A percentile compares a stretch with the other conserved stretches of the same genome.
These are phyloP conservation scores for Astrocystis sublimbata DNA, from an alignment of 495 filamentous ascomycete genomes.

Conservation along the genomic window DNA sequence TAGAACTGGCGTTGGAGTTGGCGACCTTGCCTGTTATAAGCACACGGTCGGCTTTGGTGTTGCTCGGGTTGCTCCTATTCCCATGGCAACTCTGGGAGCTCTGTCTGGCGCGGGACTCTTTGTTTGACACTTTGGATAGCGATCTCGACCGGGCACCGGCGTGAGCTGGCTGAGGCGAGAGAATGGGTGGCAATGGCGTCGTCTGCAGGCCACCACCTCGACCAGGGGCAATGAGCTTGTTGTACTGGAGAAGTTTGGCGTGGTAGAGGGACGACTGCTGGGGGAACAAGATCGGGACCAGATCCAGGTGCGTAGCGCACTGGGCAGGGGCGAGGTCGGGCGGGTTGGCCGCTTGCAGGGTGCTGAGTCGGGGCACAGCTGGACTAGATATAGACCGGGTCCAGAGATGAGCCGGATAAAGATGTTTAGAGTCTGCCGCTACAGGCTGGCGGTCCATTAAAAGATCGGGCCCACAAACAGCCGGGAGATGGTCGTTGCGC, in stretches of 20 bases:
- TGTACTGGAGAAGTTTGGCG: constrained; percentile 56
- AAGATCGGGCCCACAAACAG: constrained; percentile 37
- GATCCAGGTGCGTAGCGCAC: constrained; percentile 44
- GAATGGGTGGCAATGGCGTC: constrained; percentile 46
- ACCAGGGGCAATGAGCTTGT: constrained; percentile 53
- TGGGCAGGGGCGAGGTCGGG: constrained; percentile 23
- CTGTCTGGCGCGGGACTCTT: constrained; percentile 45
- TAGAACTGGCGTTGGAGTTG: too few relatives aligned
- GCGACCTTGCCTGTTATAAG: constrained; percentile 55
- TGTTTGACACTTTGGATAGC: constrained; percentile 54
- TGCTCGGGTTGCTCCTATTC: constrained; percentile 53
- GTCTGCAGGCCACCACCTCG: constrained; percentile 51
- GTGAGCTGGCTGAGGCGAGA: constrained; percentile 50
- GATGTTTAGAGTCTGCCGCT: constrained; percentile 54
- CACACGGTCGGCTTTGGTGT: constrained; percentile 55
- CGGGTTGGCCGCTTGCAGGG: constrained; percentile 22
- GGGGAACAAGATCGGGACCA: constrained; percentile 50
- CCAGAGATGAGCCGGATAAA: constrained; percentile 47
- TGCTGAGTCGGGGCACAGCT: constrained; percentile 28
- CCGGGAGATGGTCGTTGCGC: constrained; percentile 24
- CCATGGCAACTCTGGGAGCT: constrained; percentile 57
- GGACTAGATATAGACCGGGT: constrained; percentile 36
- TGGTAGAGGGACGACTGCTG: constrained; percentile 54
- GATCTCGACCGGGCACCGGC: constrained; percentile 51
- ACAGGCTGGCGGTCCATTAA: constrained; percentile 55